Evolutionary conservation across 2,329 filamentous ascomycete species (phyloP), one percentile per base, ranked within the genome.

Genomic region (Trichoderma endophyticum): DNA sequence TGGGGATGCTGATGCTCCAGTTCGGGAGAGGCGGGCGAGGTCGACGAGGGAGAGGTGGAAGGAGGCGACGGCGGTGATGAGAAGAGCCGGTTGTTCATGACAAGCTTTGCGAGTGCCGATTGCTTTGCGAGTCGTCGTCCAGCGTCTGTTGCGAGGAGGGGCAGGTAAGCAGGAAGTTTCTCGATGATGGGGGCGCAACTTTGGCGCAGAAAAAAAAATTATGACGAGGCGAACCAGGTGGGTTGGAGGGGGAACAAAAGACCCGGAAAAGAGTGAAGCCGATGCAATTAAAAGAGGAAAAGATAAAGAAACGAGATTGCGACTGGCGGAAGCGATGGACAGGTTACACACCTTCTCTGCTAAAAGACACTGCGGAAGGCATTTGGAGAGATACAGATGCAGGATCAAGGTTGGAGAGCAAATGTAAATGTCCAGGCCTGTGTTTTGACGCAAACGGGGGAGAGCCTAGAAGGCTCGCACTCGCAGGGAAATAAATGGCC

Each of bases 81-180:
- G 43, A 77, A 78, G 61, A 82, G 78, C 75, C 82, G 79, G 76
- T 80, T 83, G 80, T 82, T 82, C 83, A 85, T 85, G 80, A 82
- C 83, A 80, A 83, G 79, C 78, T 84, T 84, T 70, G 82, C 82
- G 72, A 84, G 78, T 70, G 78, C 78, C 64, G 82, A 83, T 71
- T 84, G 82, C 72, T 82, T 82, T 72, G 82, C 80, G 77, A 83
- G 81, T 78, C 77, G 78, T 68, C 76, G 78, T 72, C 78, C 78
- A 73, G 76, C 74, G 75, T 79, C 79, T 81, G 70, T 73, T 60
- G 48, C 32, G 51, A 60, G 26, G 56, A 62, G 66, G 30, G 57
- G 57, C 56, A 69, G 21, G 71, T 60, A 54, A 62, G 65, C 26
- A 70, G 65, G 28, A 30, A 15, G 57, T 11, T 21, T 28, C 14